These are phyloP conservation scores for Colletotrichum sp. DNA, from an alignment of 2,329 filamentous ascomycete genomes.

Conservation along the genomic window DNA sequence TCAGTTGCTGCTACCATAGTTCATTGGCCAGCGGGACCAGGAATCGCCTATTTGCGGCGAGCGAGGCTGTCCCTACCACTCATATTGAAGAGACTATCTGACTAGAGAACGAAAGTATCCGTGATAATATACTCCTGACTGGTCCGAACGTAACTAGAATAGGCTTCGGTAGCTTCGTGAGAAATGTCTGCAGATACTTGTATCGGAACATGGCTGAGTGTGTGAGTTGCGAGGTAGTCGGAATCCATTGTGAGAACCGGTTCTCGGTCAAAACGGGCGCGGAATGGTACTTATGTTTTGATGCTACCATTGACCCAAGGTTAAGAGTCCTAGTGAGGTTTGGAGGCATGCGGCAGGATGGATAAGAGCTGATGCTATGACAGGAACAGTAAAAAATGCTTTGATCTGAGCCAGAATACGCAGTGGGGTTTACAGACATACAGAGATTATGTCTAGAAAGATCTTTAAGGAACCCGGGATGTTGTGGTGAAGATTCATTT, in stretches of 20 bases:
- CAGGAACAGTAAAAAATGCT: too few species aligned
- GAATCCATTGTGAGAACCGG: not conserved
- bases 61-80: not conserved
- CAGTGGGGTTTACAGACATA: not conserved
- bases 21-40: not conserved
- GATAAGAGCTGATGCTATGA: too few species aligned
- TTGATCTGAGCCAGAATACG: not conserved
- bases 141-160: not conserved
- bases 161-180: not conserved
- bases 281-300: accelerated
- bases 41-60: not conserved
- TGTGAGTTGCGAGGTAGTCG: not conserved
- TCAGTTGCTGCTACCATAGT: not conserved
- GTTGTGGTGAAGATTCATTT: accelerated
- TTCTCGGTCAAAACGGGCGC: not conserved
- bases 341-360: not conserved
- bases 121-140: not conserved
- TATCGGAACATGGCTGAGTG: not conserved
- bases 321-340: accelerated
- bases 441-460: not conserved
- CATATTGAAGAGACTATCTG: not conserved
- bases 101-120: not conserved
- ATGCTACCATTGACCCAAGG: accelerated
- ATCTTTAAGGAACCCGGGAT: too few species aligned
- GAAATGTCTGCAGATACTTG: accelerated